Base-by-base conservation (phyloP, 169 alveolate genomes). In the Plasmodium coatneyi region DNA sequence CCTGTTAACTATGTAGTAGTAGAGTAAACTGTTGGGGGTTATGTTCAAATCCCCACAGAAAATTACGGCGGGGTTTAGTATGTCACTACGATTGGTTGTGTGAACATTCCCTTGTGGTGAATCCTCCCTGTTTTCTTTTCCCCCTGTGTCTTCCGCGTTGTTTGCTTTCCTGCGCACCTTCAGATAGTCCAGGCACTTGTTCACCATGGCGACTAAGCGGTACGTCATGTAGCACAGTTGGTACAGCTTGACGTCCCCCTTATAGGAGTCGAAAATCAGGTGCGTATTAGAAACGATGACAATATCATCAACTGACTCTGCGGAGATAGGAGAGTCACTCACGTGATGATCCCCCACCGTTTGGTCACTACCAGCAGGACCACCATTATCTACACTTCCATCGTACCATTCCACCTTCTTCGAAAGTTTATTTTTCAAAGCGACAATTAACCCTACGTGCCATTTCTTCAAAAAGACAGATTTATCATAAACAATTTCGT, bases 41-140 rank as follows among this genome's bases (percentile, higher is more conserved):
- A 95, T 84, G 92, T 96, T 96, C 71, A 95, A 86, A 92, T 96
- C 97, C 0, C 97, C 97, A 72, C 97, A 96, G 80, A 96, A 86
- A 72, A 96, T 82, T 6, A 95, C 90, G 71, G 92, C 84, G 12
- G 97, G 97, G 30, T 30, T 83, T n/a, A 92, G 84, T 39, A 83
- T 0, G 86, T 78, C 71, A 12, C 49, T 16, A 43, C 28, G 30
- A 12, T 49, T 60, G 16, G 32, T 16, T 71, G 66, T 12, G 36
- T 74, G 39, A 56, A 34, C 30, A 32, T 22, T n/a, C 43, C 54
- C 10, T 3, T 32, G 3, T 39, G 25, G 30, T 74, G 32, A 32
- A 34, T 30, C 34, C 34, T 66, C 52, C 36, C 52, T 71, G 22
- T 0, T 36, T 80, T 9, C 30, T 36, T 28, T 34, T 70, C 1